Conservation (phyloP, 2,329 filamentous ascomycete genomes). For the Nannizzia gypsea region DNA sequence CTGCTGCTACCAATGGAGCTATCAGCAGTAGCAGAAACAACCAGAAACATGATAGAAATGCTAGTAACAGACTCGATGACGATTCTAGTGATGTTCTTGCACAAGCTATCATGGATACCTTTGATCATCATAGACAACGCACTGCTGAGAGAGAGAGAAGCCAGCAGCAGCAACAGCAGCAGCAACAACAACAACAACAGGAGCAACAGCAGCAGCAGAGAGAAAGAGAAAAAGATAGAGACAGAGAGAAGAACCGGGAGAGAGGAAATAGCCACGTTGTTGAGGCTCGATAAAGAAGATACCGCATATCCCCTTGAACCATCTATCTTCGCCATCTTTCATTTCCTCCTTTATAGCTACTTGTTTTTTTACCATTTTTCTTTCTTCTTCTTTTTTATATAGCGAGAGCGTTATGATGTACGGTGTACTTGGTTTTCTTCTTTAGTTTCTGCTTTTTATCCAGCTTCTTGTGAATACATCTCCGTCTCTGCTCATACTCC, state of each 20-base stretch:
- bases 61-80: conserved; percentile 19
- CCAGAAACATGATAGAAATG: background rate
- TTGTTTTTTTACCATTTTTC: background rate
- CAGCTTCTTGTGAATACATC: background rate
- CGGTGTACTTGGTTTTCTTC: background rate
- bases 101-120: conserved; percentile 34
- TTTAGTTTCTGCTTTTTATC: background rate
- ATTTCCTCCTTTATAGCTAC: background rate
- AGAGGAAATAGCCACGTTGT: background rate
- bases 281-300: background rate
- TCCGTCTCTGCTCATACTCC: background rate
- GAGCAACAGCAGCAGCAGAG: conserved; percentile 5
- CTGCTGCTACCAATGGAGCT: background rate
- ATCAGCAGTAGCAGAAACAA: background rate
- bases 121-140: conserved; percentile 27
- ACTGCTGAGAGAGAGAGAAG: conserved; percentile 19
- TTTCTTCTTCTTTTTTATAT: background rate
- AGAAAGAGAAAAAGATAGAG: conserved; percentile 7
- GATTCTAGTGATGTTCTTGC: conserved; percentile 31
- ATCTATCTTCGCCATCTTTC: background rate
- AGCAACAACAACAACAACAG: conserved; percentile 1
- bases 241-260: background rate
- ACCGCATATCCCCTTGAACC: background rate
- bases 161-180: background rate
- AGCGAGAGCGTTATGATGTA: background rate